Conservation (phyloP, 2,329 filamentous ascomycete genomes). For the Colletotrichum noveboracense region DNA sequence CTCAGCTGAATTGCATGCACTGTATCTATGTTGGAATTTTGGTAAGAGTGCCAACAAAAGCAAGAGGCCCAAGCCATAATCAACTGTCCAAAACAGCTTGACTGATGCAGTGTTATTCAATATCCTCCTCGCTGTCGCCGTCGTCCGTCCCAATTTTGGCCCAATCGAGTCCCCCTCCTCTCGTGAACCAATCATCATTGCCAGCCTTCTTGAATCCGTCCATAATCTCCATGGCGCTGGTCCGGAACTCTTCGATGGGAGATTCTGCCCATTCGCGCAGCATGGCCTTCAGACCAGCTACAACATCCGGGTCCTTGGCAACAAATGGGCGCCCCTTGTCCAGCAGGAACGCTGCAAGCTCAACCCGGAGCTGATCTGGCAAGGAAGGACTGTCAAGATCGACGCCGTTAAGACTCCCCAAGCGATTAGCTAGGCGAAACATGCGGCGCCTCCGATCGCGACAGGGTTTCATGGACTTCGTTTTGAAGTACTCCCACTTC, state of each 20-base stretch:
- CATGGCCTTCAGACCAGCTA: neutral
- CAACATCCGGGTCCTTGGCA: neutral
- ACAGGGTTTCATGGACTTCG: neutral
- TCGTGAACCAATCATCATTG: neutral
- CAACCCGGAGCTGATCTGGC: neutral
- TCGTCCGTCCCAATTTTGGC: too few relatives aligned
- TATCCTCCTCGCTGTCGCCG: neutral
- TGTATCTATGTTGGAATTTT: rapidly evolving
- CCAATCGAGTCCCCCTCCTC: neutral
- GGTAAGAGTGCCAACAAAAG: neutral
- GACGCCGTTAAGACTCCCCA: neutral
- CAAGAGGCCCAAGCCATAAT: neutral
- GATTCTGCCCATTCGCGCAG: neutral
- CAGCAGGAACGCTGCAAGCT: neutral
- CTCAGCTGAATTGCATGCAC: neutral
- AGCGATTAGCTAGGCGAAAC: neutral
- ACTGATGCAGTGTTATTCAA: neutral
- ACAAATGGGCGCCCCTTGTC: neutral
- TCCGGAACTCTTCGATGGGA: neutral
- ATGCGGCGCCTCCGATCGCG: neutral
- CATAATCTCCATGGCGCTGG: neutral
- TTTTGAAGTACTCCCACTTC: neutral
- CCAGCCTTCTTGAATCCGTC: neutral
- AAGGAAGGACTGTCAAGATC: neutral
- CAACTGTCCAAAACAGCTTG: neutral